Evolutionary conservation across 2,329 filamentous ascomycete genomes (phyloP).

Genomic region (Ascochyta pisi): DNA sequence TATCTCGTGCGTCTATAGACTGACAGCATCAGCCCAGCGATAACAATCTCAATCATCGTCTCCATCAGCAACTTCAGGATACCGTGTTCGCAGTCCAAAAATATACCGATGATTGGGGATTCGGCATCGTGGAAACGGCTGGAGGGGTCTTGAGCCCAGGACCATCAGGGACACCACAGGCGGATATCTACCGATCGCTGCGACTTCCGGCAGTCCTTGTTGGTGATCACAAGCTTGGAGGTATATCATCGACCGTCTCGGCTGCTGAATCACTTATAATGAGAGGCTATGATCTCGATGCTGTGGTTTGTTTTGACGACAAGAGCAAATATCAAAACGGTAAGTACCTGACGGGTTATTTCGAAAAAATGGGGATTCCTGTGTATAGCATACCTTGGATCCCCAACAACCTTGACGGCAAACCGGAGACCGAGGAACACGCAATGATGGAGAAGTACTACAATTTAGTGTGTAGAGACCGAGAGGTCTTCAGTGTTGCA

Average conservation of each 20-base stretch:
- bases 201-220: conserved; percentile 77
- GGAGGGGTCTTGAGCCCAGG: conserved; percentile 82
- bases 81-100: conserved; percentile 14
- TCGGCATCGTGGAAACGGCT: conserved; percentile 77
- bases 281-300: conserved; percentile 79
- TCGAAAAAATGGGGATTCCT: conserved; percentile 63
- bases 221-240: conserved; percentile 77
- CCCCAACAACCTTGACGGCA: conserved; percentile 54
- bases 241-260: conserved; percentile 80
- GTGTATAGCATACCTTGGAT: conserved; percentile 66
- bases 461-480: conserved; percentile 45
- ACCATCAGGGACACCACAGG: conserved; percentile 77
- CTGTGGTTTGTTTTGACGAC: conserved; percentile 70
- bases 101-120: conserved; percentile 14
- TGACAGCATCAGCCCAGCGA: conserved; percentile 29
- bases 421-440: conserved; percentile 54
- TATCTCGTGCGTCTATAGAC: conserved; percentile 6
- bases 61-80: conserved; percentile 25
- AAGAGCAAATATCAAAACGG: conserved; percentile 72
- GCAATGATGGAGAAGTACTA: conserved; percentile 72
- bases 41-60: conserved; percentile 27
- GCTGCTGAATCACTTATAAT: conserved; percentile 79
- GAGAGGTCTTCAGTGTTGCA: conserved; percentile 56
- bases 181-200: conserved; percentile 76
- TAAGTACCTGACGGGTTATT: conserved; percentile 72